Evolutionary conservation across 176 grass and related monocot species (phyloP).

Genomic region (Raddia guianensis): DNA sequence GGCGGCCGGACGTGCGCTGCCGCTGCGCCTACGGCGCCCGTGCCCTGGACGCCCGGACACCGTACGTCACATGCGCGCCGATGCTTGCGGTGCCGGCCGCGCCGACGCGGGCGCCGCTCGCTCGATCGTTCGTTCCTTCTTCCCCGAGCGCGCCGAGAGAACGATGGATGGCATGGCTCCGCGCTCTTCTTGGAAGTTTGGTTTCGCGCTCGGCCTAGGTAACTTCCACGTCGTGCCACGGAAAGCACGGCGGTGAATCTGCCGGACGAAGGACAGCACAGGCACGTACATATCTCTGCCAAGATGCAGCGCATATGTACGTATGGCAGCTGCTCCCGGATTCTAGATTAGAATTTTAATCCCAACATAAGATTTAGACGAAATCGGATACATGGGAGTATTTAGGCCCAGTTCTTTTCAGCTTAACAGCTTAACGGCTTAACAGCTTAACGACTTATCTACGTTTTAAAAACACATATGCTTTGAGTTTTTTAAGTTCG

Average conservation of each 20-base stretch:
- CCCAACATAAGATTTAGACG: too few species aligned
- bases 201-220: too few species aligned
- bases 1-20: background rate
- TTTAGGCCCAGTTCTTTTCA: too few species aligned
- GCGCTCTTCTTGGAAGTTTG: too few species aligned
- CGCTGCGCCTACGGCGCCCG: background rate
- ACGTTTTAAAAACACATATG: too few species aligned
- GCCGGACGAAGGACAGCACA: background rate
- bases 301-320: background rate
- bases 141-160: background rate
- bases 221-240: background rate
- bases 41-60: background rate
- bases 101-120: constrained; percentile 8
- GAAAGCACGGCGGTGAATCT: background rate
- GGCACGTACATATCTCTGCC: background rate
- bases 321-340: too few species aligned
- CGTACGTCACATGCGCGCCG: background rate
- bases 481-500: too few species aligned
- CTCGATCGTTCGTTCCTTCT: background rate
- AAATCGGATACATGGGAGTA: too few species aligned
- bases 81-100: background rate
- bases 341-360: too few species aligned
- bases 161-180: too few species aligned
- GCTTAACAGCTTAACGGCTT: too few species aligned
- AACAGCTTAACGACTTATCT: too few species aligned